These are phyloP conservation scores for Suillus subaureus DNA, from an alignment of 768 basidiomycete species.

Conservation along the genomic window DNA sequence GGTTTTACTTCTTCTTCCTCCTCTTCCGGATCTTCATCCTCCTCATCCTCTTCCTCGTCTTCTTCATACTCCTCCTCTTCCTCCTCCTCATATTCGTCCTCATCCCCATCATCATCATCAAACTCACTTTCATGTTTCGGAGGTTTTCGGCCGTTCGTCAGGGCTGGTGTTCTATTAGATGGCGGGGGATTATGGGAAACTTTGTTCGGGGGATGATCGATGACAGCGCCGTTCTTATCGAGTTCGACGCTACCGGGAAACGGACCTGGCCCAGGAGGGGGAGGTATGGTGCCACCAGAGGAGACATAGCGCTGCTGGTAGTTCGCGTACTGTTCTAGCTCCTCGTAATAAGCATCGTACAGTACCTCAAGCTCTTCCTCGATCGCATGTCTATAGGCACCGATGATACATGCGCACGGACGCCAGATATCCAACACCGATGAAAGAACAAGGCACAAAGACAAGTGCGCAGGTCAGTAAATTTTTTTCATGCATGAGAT, in stretches of 20 bases:
- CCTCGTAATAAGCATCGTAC: conserved; percentile 99
- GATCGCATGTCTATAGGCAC: conserved; percentile 78
- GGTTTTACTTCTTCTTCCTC: conserved; percentile 53
- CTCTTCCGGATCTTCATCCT: conserved; percentile 67
- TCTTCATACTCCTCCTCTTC: conserved; percentile 65
- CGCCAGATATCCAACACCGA: conserved; percentile 16
- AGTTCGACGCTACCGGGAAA: conserved; percentile 98
- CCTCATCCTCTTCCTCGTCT: conserved; percentile 71
- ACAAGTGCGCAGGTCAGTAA: conserved; percentile 27
- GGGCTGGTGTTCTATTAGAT: conserved; percentile 35
- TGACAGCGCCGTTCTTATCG: conserved; percentile 84
- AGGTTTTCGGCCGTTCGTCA: conserved; percentile 41
- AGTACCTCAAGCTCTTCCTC: conserved; percentile 99
- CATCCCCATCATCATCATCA: conserved; percentile 65
- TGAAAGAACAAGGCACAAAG: conserved; percentile 17
- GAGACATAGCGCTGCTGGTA: conserved; percentile 95
- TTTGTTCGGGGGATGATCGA: conserved; percentile 40
- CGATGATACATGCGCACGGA: conserved; percentile 18
- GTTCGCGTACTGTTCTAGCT: conserved; percentile 99
- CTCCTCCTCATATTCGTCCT: conserved; percentile 54
- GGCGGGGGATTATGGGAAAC: conserved; percentile 42
- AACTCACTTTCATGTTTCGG: conserved; percentile 64
- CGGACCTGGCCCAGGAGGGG: conserved; percentile 94
- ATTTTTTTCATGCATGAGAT: conserved; percentile 17
- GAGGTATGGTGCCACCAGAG: conserved; percentile 86